Conservation (phyloP, 2,329 filamentous ascomycete genomes). For the Neofusicoccum ribis region DNA sequence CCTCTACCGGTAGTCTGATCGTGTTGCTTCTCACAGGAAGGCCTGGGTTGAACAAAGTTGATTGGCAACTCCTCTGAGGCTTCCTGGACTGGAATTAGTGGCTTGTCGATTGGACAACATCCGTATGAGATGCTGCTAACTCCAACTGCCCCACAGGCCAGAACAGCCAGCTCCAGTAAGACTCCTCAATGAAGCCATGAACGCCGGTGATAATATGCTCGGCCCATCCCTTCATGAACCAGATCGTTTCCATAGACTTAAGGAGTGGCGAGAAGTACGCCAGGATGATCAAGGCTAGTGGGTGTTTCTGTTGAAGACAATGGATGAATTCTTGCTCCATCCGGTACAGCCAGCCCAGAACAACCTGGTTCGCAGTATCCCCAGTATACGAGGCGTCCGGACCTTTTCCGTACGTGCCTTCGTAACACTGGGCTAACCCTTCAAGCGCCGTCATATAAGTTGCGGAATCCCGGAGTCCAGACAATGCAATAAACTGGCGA, state of each 20-base stretch:
- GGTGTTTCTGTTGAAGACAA: conserved; percentile 7
- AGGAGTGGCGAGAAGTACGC: conserved; percentile 3
- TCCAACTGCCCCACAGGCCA: conserved; percentile 20
- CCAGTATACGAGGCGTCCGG: background rate
- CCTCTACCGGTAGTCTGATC: no score
- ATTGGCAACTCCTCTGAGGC: no score
- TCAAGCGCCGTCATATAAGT: background rate
- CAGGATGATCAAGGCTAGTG: background rate
- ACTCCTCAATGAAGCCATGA: background rate
- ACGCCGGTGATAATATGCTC: conserved; percentile 18
- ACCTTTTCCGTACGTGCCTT: background rate
- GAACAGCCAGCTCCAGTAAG: conserved; percentile 15
- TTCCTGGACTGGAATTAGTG: no score
- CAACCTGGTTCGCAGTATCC: background rate
- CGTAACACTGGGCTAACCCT: background rate
- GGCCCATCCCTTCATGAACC: conserved; percentile 19
- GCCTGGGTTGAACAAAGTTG: no score
- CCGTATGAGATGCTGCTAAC: background rate
- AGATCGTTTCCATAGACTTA: conserved; percentile 3
- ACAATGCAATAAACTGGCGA: background rate
- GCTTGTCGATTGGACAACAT: no score
- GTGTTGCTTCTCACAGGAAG: no score
- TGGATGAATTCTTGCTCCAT: background rate
- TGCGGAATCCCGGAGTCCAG: background rate
- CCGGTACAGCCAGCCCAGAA: conserved; percentile 11